Conservation (phyloP, 371 early-diverging fungal genomes). For the Rhizoclosmatium hyalinum region DNA sequence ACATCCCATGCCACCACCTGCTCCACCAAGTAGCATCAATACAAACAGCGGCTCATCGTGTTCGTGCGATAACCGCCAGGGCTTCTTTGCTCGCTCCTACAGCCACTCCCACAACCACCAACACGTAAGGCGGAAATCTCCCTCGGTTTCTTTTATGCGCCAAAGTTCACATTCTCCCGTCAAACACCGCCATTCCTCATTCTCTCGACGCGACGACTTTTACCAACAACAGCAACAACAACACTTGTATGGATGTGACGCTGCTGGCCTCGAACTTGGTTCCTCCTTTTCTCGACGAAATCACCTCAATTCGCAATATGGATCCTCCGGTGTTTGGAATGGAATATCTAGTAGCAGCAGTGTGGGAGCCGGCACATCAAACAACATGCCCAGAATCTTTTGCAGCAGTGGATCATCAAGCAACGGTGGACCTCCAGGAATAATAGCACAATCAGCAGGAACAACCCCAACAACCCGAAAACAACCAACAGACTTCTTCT, state of each 20-base stretch:
- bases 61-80: no score
- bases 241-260: background rate
- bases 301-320: no score
- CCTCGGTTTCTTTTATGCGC: background rate
- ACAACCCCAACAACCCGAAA: background rate
- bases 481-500: background rate
- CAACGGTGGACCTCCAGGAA: background rate
- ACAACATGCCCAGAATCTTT: no score
- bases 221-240: background rate
- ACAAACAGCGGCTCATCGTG: background rate
- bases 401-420: background rate
- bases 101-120: background rate
- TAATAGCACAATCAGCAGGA: background rate
- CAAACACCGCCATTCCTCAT: background rate
- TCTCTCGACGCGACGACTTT: background rate
- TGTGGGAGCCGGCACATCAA: no score
- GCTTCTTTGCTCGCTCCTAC: no score
- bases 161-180: background rate
- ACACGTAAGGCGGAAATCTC: background rate
- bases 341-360: background rate
- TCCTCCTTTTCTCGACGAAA: no score
- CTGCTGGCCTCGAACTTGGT: no score
- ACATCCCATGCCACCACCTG: background rate
- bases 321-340: background rate
- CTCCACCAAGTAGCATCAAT: background rate